Evolutionary conservation across 2,329 filamentous ascomycete genomes (phyloP).

Genomic region (Boeremia lycopersici): DNA sequence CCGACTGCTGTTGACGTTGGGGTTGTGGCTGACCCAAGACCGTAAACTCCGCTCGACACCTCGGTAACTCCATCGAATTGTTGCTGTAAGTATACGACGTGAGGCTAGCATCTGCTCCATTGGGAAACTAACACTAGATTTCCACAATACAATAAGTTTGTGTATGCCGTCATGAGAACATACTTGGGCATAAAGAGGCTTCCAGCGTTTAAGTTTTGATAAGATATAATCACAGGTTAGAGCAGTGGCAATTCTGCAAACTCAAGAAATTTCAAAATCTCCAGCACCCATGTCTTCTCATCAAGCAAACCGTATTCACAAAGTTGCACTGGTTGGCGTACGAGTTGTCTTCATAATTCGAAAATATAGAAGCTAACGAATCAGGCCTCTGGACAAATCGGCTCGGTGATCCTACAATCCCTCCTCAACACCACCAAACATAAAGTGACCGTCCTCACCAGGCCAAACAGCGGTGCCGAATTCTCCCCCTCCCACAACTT

Average conservation of each 20-base stretch:
- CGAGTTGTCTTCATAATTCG: slow-evolving; percentile 1
- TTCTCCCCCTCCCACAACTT: slow-evolving; percentile 50
- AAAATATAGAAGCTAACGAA: background rate
- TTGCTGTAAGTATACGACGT: slow-evolving; percentile 1
- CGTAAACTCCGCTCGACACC: slow-evolving; percentile 2
- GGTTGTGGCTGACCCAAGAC: background rate
- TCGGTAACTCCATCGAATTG: background rate
- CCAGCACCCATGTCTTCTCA: background rate
- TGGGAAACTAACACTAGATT: background rate
- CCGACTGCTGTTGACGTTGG: background rate
- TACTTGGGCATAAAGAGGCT: background rate
- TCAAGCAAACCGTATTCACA: slow-evolving; percentile 18
- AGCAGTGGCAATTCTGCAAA: background rate
- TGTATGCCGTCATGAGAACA: no score
- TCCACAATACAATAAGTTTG: background rate
- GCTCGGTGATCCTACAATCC: slow-evolving; percentile 43
- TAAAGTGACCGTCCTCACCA: slow-evolving; percentile 49
- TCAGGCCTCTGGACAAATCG: slow-evolving; percentile 46
- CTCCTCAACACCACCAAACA: slow-evolving; percentile 39
- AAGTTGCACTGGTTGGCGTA: slow-evolving; percentile 49
- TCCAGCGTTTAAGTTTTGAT: background rate
- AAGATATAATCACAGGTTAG: background rate
- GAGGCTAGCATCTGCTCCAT: background rate
- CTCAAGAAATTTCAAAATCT: background rate
- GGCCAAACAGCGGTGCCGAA: slow-evolving; percentile 48